Evolutionary conservation across 1,284 basidiomycete species (phyloP), one percentile per base, ranked within the genome.

Genomic region (Melampsora occidentalis): DNA sequence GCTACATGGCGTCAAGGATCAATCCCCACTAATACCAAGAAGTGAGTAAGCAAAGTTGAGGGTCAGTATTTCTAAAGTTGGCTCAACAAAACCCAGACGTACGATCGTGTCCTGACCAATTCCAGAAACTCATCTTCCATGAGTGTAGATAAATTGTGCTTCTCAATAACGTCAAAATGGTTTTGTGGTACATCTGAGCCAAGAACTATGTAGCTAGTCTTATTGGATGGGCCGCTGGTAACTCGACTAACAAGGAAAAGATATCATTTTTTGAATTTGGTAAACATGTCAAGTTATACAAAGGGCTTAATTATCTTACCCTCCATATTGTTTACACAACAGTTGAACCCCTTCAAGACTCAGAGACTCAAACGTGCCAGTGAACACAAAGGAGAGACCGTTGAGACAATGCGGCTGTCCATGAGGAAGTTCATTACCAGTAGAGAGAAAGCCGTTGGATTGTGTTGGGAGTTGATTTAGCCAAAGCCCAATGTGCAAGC

Each of bases 261-360:
- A 69, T 46, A 69, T 42, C 22, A 48, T 2, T 0, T n/a, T n/a
- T n/a, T 25, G 4, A 12, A 42, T 42, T 42, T 42, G 12, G 39
- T 42, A 5, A 42, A 42, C 12, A 33, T 65, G 39, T 1, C 9
- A 2, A 5, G 71, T 62, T 35, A 4, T 14, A 16, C 12, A 25
- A 10, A 42, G 10, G 10, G 1, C 2, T 5, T 63, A 22, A 33
- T 18, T 9, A 16, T 83, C 91, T 79, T 76, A 93, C 92, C 90
- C 96, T 79, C 94, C 93, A 82, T 90, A 95, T 5, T 94, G 91
- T 83, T 98, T 98, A 0, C 91, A 95, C 2, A 97, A 84, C 79
- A 96, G 92, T 51, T 87, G 82, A 0, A 93, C 91, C 80, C 97
- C 94, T 6, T 98, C 94, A 46, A 96, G 88, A 1, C 91, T 89